These are phyloP conservation scores for Aspergillus sclerotioniger DNA, from an alignment of 495 filamentous ascomycete genomes.

Conservation along the genomic window DNA sequence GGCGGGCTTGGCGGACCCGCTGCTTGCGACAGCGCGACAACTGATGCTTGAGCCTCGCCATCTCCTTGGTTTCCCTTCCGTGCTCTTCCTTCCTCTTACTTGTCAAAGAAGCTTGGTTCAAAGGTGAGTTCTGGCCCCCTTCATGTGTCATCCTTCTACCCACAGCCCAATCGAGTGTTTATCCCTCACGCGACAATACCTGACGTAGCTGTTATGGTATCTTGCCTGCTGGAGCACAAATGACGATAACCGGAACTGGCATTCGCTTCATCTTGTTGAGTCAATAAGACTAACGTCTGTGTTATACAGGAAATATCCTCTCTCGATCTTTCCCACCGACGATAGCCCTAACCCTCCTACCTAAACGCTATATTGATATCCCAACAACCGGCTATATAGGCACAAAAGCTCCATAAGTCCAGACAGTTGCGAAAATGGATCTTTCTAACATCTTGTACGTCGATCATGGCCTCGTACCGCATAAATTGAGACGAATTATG, in stretches of 20 bases:
- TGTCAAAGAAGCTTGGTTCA: slow-evolving; percentile 4
- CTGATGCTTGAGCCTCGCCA: slow-evolving; percentile 20
- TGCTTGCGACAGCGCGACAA: slow-evolving; percentile 35
- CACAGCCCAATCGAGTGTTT: not conserved
- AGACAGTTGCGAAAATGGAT: slow-evolving; percentile 42
- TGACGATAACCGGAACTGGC: not conserved
- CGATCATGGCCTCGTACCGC: not conserved
- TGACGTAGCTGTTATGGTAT: not conserved
- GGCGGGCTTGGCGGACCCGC: slow-evolving; percentile 42
- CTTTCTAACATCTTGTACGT: slow-evolving; percentile 60
- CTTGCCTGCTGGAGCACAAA: not conserved
- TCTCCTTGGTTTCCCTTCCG: slow-evolving; percentile 23
- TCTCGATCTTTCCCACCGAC: not conserved
- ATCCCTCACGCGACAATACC: slow-evolving; percentile 12
- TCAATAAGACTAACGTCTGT: not conserved
- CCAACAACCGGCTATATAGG: slow-evolving; percentile 1
- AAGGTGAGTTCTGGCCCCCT: not conserved
- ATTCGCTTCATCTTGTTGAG: not conserved
- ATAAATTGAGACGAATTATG: not conserved
- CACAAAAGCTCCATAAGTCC: not conserved
- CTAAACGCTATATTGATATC: not conserved
- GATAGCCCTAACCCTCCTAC: not conserved
- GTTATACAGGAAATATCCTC: not conserved
- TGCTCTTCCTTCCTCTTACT: slow-evolving; percentile 18
- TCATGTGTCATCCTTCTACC: slow-evolving; percentile 2